Base-by-base conservation (phyloP, 2,329 filamentous ascomycete genomes). In the Aspergillus calidoustus region DNA sequence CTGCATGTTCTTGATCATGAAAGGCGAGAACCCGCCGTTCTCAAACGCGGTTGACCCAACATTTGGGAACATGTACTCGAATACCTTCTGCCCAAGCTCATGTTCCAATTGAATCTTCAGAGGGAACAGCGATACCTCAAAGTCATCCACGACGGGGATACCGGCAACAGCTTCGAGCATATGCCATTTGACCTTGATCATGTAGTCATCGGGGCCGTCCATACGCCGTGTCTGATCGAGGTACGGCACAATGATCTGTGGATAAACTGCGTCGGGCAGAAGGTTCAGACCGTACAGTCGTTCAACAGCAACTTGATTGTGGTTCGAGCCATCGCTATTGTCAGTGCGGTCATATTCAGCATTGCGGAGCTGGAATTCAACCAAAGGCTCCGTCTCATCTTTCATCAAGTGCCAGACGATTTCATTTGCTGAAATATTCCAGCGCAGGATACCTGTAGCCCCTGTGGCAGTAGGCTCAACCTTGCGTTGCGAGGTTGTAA, bases 121-220 rank as follows among this genome's bases (percentile, higher is more conserved):
- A 0, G 95, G 96, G 75, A 96, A 93, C 22, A 99, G 81, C 59
- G 93, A 92, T 59, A 99, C 91, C 76, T 98, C 93, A 71, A 99
- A 99, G 71, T 96, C 91, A 69, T 98, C 94, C 83, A 99, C 92
- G 34, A 99, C 93, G 0, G 94, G 92, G 64, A 99, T 99, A 53
- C 95, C 95, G 43, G 94, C 95, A 75, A 99, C 97, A 7, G 95
- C 93, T 79, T 99, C 95, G 4, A 99, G 84, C 92, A 97, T 97
- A 74, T 97, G 89, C 92, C 96, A 99, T 74, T 96, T 95, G 13
- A 99, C 91, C 38, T 90, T 88, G 55, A 99, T 86, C 90, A 98
- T 98, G 72, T 93, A 92, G 64, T 90, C 87, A 56, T 83, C 80
- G n/a, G 83, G 77, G 50, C 87, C 84, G 34, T 83, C 81, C 66